Evolutionary conservation across 2,329 filamentous ascomycete genomes (phyloP), one percentile per base, ranked within the genome.

Genomic region (Claviceps africana): DNA sequence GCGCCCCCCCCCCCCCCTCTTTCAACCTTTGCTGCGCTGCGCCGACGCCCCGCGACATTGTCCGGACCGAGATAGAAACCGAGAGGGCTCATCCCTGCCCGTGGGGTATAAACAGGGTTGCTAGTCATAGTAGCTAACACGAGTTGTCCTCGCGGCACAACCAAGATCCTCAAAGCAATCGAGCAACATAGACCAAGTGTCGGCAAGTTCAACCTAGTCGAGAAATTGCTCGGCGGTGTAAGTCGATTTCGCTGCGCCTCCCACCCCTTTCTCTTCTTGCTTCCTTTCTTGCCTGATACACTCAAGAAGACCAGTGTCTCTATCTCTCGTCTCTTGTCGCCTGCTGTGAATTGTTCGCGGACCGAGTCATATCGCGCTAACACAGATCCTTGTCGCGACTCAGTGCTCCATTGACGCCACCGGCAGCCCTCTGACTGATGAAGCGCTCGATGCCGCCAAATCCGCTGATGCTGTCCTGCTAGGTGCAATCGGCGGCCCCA

Each of bases 401-500:
- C 61, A 95, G 89, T 85, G 82, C 67, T 96, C 90, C 47, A 96
- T 97, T 70, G 83, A 96, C 64, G 82, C 82, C 19, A 81, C 82
- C 63, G 87, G 88, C 61, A 78, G 73, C 31, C 83, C 91, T 31
- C 75, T 97, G 56, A 95, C 89, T 51, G 83, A 93, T 60, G 81
- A 85, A 62, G 88, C 89, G 56, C 85, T 97, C 61, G 72, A 73
- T 15, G 89, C 88, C 37, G 89, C 88, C 59, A 90, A 94, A 70
- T 74, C 78, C 50, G 89, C 90, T 57, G 86, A 95, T 68, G 91
- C 90, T 40, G 85, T 97, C 55, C 82, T 97, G 54, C 82, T 97
- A 51, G 91, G 90, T 59, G 88, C 91, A 60, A 94, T 97, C 63
- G 91, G 91, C 60, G 91, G 91, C n/a, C 91, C 93, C 15, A 70